Base-by-base conservation (phyloP, 2,329 filamentous ascomycete species). In the Chaetomium sp. region DNA sequence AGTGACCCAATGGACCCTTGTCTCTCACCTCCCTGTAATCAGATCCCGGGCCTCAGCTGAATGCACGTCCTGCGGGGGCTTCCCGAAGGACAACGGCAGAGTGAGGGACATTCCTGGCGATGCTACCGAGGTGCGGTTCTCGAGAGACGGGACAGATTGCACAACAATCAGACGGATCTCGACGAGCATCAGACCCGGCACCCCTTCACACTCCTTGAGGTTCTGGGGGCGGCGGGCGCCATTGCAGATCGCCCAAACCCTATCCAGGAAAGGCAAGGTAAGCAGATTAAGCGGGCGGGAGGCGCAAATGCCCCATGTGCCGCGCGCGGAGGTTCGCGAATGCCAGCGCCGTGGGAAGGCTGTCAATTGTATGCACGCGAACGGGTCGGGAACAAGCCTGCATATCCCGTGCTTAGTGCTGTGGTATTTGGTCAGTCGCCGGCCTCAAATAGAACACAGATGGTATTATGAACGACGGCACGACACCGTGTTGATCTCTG, bases 31-130 rank as follows among this genome's bases (percentile, higher is more conserved):
- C 57, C 67, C 65, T 68, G 67, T 42, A 67, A 69, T 65, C 62
- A 63, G 50, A 68, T 63, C 65, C 57, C 53, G 63, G 65, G 42
- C 68, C 57, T 69, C 69, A 71, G 69, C 69, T 71, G 69, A 68
- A 62, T 70, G 67, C 67, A 69, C 55, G 65, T n/a, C 45, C 56
- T 67, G 65, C 62, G 65, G 63, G 63, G 63, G 53, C 45, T 25
- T 33, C 25, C 47, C 56, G 19, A 58, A 21, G 42, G 42, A 7
- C 25, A 25, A 31, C n/a, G 54, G 54, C 53, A 56, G 21, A 38
- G 35, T 47, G 12, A 19, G 4, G 31, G 27, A 23, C 12, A 12
- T 12, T 12, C 45, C 21, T n/a, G 45, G 50, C 25, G 50, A 56
- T 16, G 23, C 21, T 21, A 47, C 21, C n/a, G 45, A 23, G 1